Base-by-base conservation (phyloP, 1,284 basidiomycete genomes). In the Malassezia caprae region DNA sequence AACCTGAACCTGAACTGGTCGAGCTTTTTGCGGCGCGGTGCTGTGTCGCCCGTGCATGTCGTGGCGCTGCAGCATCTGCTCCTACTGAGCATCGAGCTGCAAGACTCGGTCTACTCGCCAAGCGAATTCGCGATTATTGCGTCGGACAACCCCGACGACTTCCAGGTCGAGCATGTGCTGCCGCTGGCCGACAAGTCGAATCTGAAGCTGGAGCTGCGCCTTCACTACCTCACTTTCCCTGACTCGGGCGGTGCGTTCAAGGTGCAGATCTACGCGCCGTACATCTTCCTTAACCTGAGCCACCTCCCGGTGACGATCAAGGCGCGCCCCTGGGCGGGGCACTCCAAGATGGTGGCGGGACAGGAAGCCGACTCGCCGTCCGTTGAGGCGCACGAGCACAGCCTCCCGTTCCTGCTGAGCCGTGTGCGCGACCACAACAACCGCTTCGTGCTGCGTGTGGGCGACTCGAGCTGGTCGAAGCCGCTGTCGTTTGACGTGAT, bases 91-190 rank as follows among this genome's bases (percentile, higher is more conserved):
- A 81, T 96, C 27, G 83, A 87, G 46, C 80, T 94, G 2, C 86
- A 96, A 76, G 63, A 66, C 31, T 54, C 67, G 86, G 88, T 83
- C n/a, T 91, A 89, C 79, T 87, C 87, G 66, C 86, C 90, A n/a
- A 93, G 90, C 75, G 93, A 98, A 62, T 98, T 96, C 67, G 86
- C 90, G 2, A 96, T 98, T 75, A 93, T 98, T 77, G 94, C 91
- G 64, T 90, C 88, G 5, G 90, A 96, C 71, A 86, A 85, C 41
- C 84, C 87, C 53, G 88, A 91, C 19, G 90, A 94, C 75, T 88
- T 93, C 62, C 86, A 88, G 46, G 80, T 85, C 30, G 90, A 96
- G 69, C 82, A 81, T 48, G 79, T 79, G 15, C 76, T 96, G 30
- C 81, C 81, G 21, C 76, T 98, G 35, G 80, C 84, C 8, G 94